Percentiles rank a stretch among this genome's conserved stretches.
phyloP scores from a whole-genome alignment of 2,329 filamentous ascomycete genomes.

The Colletotrichum musae region DNA sequence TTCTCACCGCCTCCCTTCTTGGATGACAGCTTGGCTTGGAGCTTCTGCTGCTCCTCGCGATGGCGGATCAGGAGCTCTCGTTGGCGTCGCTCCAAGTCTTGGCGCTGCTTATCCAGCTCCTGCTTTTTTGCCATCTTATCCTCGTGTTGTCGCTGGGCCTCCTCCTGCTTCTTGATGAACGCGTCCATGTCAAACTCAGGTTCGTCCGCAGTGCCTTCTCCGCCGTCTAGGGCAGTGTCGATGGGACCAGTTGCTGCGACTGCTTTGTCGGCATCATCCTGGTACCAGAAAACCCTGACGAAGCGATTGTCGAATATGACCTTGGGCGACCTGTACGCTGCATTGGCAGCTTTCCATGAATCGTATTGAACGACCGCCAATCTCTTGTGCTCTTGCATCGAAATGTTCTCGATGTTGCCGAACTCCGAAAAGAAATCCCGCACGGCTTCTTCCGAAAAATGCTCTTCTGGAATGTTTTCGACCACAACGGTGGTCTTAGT shows the following conservation, averaged over 20 bases:
- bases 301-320: constrained; percentile 89
- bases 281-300: constrained; percentile 87
- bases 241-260: constrained; percentile 47
- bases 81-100: constrained; percentile 76
- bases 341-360: constrained; percentile 75
- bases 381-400: constrained; percentile 76
- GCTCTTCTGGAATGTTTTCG: constrained; percentile 82
- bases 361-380: constrained; percentile 80
- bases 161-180: constrained; percentile 77
- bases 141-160: constrained; percentile 78
- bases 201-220: constrained; percentile 49
- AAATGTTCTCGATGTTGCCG: constrained; percentile 74
- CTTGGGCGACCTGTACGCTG: constrained; percentile 83
- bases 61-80: constrained; percentile 74
- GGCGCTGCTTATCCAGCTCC: constrained; percentile 73
- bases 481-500: constrained; percentile 80
- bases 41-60: constrained; percentile 73
- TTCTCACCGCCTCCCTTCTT: constrained; percentile 49
- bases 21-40: constrained; percentile 75
- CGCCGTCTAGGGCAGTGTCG: constrained; percentile 31
- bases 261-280: constrained; percentile 61
- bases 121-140: constrained; percentile 74
- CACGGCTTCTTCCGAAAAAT: constrained; percentile 76
- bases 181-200: constrained; percentile 78
- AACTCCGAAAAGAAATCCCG: constrained; percentile 80